Percentiles rank a stretch among this genome's conserved stretches.
phyloP scores from a whole-genome alignment of 768 basidiomycete species.

The Trametopsis cervina region DNA sequence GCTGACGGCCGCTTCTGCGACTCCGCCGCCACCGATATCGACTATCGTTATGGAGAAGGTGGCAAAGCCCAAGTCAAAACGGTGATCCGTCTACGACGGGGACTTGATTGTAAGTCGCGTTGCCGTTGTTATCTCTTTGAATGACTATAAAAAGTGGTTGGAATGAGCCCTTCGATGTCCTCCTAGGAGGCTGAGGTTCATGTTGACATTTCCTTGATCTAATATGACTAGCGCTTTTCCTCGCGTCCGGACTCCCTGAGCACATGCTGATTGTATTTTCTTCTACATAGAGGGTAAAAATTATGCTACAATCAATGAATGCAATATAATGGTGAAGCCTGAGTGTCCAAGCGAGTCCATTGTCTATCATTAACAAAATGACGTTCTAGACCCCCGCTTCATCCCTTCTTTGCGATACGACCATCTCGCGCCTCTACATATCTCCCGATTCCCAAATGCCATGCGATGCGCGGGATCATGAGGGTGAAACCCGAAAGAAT shows the following conservation, averaged over 20 bases:
- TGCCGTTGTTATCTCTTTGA: conserved; percentile 17
- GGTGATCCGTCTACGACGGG: not conserved
- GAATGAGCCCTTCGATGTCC: conserved; percentile 49
- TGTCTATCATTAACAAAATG: too few species aligned
- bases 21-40: not conserved
- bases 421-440: conserved; percentile 65
- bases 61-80: not conserved
- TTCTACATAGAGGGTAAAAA: not conserved
- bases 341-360: too few species aligned
- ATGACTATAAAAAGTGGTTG: conserved; percentile 74
- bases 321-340: too few species aligned
- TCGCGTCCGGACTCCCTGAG: too few species aligned
- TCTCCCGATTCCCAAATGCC: conserved; percentile 71
- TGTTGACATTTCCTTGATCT: conserved; percentile 80
- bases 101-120: conserved; percentile 10
- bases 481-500: conserved; percentile 55
- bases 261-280: too few species aligned
- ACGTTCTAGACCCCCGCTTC: not conserved
- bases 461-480: conserved; percentile 62
- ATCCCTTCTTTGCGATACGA: conserved; percentile 13
- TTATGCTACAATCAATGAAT: not conserved
- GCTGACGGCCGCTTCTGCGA: not conserved
- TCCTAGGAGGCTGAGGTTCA: conserved; percentile 35
- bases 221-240: conserved; percentile 58
- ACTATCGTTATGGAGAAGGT: not conserved